Base-by-base conservation (phyloP, 345 rosid genomes). In the Cardamine resedifolia region DNA sequence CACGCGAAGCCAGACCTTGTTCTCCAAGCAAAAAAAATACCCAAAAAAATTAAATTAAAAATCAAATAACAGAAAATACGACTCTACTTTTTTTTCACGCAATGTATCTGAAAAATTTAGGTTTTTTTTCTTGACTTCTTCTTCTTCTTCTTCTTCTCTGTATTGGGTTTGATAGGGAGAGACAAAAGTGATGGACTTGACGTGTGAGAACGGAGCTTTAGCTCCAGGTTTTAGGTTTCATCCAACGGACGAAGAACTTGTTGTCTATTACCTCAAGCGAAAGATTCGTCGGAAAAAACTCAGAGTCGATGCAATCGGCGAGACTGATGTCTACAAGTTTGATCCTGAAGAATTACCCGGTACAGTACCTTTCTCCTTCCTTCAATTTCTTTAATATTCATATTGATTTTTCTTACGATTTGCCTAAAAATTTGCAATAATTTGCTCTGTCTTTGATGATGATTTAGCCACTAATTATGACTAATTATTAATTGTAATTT, bases 181-280 rank as follows among this genome's bases (percentile, higher is more conserved):
- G 49, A 66, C 38, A 27, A 55, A 61, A 41, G 62, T 27, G 62
- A 72, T 72, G 77, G 77, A 73, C 19, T 60, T 60, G 20, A 24
- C 23, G 18, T 69, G 68, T 49, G 83, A 74, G 19, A 81, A 78
- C 6, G 64, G 76, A 59, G 56, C 23, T 18, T 83, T 87, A 95
- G 96, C 97, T 0, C 98, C 98, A 3, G 97, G 98, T 64, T 94
- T 94, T 70, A 77, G 97, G 76, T 91, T 94, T 76, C 92, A 94
- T 56, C 98, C 98, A 9, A 94, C 97, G 1, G 98, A 94, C 56
- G 97, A 94, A 73, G 98, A 94, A 80, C 83, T 94, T 58, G 78
- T 94, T 3, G 72, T 86, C 11, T 94, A 86, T 53, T 86, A 88
- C 56, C 79, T 94, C 53, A 91, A 94, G 84, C 84, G 83, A 85